Evolutionary conservation across 1,284 basidiomycete species (phyloP), one percentile per base, ranked within the genome.

Genomic region (Cryptococcus wingfieldii): DNA sequence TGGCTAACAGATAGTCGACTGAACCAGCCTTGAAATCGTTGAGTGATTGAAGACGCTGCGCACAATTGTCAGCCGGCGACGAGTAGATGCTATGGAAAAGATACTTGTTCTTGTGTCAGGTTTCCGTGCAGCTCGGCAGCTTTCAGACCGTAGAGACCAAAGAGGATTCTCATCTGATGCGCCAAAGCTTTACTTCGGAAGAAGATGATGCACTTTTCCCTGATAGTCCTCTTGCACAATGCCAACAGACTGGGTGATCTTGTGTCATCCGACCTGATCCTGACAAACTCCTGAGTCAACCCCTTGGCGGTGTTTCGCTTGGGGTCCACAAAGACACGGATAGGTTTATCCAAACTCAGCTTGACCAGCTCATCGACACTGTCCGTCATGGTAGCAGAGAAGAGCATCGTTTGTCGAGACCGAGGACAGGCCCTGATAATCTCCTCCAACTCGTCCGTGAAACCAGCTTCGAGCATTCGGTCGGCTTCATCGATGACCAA

Each of bases 331-430:
- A 98, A 98, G 28, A 98, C 82, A 42, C 93, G 84, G 25, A 95
- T 90, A 3, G 95, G 95, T 71, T 87, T 90, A 71, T 90, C 86
- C 48, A 98, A 80, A 16, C 89, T 91, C 81, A 98, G 88, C 67
- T 86, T 85, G 55, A 97, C 89, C 44, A 98, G 83, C 70, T 93
- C 88, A 68, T 97, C 92, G 8, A 98, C 89, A 1, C 88, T 88
- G 76, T 98, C 95, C 2, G 92, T 96, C 88, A 98, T 97, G 1
- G 95, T 98, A 1, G 95, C 95, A 0, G 92, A 96, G 78, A 98
- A 98, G 27, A 98, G 82, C 92, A 98, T 96, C 4, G 95, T 97
- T 76, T 98, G 95, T 41, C 95, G 84, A 14, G 88, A 88, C 14
- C 81, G 79, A 1, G 95, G 94, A 70, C 93, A 95, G 39, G 88